A percentile compares a stretch with the other conserved stretches of the same genome.
phyloP scores from a whole-genome alignment of 768 basidiomycete genomes.

The Clathrus columnatus region DNA sequence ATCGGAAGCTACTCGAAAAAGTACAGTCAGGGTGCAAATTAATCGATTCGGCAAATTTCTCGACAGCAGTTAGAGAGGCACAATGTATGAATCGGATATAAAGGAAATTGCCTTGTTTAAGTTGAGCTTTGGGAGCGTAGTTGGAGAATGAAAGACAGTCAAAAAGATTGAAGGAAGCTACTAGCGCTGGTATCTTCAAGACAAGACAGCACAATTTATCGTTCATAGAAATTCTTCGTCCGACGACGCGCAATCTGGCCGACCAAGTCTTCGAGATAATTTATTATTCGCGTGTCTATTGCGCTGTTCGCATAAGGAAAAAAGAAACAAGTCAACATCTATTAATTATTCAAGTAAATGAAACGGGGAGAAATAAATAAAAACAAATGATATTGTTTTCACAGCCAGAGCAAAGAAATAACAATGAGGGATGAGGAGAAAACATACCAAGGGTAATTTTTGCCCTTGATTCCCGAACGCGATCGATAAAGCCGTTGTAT shows the following conservation, averaged over 20 bases:
- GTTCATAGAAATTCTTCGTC: slow-evolving; percentile 47
- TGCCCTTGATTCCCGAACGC: slow-evolving; percentile 87
- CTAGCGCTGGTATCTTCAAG: no score
- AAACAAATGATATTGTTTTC: background rate
- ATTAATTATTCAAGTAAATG: background rate
- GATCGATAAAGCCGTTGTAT: slow-evolving; percentile 84
- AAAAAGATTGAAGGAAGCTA: no score
- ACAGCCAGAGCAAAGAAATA: background rate
- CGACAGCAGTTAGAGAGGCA: no score
- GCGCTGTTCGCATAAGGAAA: slow-evolving; percentile 38
- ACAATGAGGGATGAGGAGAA: slow-evolving; percentile 14
- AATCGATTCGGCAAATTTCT: no score
- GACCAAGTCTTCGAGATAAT: slow-evolving; percentile 45
- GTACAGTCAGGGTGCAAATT: no score
- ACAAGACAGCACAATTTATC: no score
- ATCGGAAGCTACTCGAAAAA: no score
- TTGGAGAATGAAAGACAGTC: no score
- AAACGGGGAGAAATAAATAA: slow-evolving; percentile 15
- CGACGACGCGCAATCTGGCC: slow-evolving; percentile 51
- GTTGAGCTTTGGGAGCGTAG: no score
- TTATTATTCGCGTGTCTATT: slow-evolving; percentile 73
- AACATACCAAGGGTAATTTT: slow-evolving; percentile 72
- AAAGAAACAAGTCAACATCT: slow-evolving; percentile 16
- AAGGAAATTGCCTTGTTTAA: no score
- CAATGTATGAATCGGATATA: no score